Conservation (phyloP, 148 eudicot species). For the Talinum fruticosum region DNA sequence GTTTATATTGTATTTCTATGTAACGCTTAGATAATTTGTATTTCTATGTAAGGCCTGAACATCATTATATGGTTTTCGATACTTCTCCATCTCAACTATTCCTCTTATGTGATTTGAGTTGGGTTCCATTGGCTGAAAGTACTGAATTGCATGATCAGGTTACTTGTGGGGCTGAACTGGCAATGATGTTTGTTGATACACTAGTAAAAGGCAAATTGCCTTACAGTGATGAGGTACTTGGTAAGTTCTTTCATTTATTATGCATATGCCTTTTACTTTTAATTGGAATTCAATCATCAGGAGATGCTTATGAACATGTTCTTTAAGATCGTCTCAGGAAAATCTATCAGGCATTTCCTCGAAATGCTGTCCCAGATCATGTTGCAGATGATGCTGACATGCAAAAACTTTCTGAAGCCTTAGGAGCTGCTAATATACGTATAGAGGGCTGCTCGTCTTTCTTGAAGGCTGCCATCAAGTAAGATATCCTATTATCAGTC, state of each 20-base stretch:
- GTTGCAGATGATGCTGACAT: conserved; percentile 80
- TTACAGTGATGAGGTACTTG: conserved; percentile 53
- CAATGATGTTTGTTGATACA: conserved; percentile 67
- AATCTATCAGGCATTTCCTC: conserved; percentile 79
- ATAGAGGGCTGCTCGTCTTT: conserved; percentile 86
- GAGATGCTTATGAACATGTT: conserved; percentile 25
- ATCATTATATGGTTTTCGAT: background rate
- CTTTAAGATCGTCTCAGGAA: conserved; percentile 70
- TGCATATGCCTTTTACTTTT: background rate
- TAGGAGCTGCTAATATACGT: conserved; percentile 86
- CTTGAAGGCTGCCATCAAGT: conserved; percentile 85
- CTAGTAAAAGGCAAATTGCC: conserved; percentile 80
- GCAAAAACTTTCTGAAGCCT: conserved; percentile 79
- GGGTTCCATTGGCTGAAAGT: conserved; percentile 9
- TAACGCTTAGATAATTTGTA: too few relatives aligned
- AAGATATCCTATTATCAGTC: conserved; percentile 21
- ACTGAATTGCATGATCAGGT: conserved; percentile 40
- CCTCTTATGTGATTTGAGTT: background rate
- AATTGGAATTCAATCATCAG: background rate
- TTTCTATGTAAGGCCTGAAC: background rate
- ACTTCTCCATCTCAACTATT: background rate
- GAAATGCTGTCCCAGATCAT: conserved; percentile 62
- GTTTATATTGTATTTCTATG: too few relatives aligned
- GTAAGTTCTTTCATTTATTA: conserved; percentile 45
- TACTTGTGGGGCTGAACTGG: conserved; percentile 95